These are phyloP conservation scores for Aspergillus hancockii DNA, from an alignment of 495 filamentous ascomycete genomes.

Conservation along the genomic window DNA sequence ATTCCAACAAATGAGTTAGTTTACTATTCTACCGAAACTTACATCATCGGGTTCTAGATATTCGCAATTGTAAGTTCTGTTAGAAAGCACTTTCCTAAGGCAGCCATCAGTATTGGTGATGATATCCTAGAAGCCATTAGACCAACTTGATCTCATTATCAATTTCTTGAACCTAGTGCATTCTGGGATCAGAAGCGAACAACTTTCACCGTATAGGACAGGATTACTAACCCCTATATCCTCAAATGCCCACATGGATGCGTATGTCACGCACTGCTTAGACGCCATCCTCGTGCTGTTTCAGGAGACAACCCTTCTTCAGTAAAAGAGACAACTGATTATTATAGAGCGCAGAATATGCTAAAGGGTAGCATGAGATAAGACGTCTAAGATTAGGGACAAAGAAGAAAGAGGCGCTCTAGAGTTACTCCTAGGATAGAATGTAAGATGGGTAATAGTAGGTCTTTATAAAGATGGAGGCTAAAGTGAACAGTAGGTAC, in stretches of 20 bases:
- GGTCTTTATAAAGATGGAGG: too few relatives aligned
- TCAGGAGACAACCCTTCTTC: background rate
- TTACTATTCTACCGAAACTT: background rate
- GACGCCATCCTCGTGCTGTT: slow-evolving; percentile 13
- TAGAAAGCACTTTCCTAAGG: slow-evolving; percentile 11
- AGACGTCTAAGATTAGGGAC: background rate
- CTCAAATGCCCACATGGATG: slow-evolving; percentile 29
- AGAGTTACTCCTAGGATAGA: background rate
- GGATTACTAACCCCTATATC: slow-evolving; percentile 21
- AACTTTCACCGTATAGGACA: background rate
- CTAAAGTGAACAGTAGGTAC: background rate
- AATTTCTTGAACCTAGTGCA: slow-evolving; percentile 23
- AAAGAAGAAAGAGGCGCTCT: background rate
- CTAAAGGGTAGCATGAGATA: background rate
- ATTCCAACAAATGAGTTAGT: background rate
- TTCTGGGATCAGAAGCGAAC: background rate
- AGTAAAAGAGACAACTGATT: background rate
- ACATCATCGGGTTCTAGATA: slow-evolving; percentile 21
- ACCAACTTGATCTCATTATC: slow-evolving; percentile 17
- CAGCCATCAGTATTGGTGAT: background rate
- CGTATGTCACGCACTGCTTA: slow-evolving; percentile 21
- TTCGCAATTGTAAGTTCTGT: slow-evolving; percentile 15
- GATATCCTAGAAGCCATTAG: background rate
- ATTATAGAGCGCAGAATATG: background rate
- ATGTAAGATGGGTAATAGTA: too few relatives aligned